Base-by-base conservation (phyloP, 495 filamentous ascomycete species). In the Acidomyces sp. region DNA sequence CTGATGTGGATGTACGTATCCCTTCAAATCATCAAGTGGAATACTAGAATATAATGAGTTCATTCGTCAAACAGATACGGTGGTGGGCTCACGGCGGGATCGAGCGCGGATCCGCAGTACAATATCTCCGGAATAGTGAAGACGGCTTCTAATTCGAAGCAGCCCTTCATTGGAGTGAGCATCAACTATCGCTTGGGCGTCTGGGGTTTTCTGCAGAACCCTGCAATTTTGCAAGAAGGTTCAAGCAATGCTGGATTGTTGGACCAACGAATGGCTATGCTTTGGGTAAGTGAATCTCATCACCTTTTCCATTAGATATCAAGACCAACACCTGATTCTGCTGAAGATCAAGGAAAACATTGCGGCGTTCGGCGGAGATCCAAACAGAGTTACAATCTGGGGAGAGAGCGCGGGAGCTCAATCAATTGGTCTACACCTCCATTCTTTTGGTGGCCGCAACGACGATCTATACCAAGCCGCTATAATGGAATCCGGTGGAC, bases 51-150 rank as follows among this genome's bases (percentile, higher is more conserved):
- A n/a, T n/a, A n/a, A n/a, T n/a, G n/a, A n/a, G n/a, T n/a, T n/a
- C n/a, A n/a, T n/a, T n/a, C n/a, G n/a, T n/a, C n/a, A n/a, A n/a
- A n/a, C n/a, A n/a, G n/a, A n/a, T 62, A 17, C 62, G 65, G 37
- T 56, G 63, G 66, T 65, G 62, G 59, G 46, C 49, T 49, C 55
- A 19, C 68, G 67, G 3, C 65, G 69, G 20, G 55, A 21, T 34
- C 34, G 6, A 56, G 34, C 21, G 50, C 50, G 1, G 55, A 58
- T 31, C 49, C 30, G 24, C 59, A 62, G 19, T 75, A 75, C 43
- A 75, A 77, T 43, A 62, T 69, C 52, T 70, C 68, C 23, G 59
- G 59, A 10, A 63, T 75, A 24, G 53, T 65, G 6, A 35, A 54
- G 22, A 52, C 52, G 3, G 34, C 48, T 6, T 55, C 55, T 15